phyloP scores from a whole-genome alignment of 139 green algal genomes.

The Haematococcus sp. region DNA sequence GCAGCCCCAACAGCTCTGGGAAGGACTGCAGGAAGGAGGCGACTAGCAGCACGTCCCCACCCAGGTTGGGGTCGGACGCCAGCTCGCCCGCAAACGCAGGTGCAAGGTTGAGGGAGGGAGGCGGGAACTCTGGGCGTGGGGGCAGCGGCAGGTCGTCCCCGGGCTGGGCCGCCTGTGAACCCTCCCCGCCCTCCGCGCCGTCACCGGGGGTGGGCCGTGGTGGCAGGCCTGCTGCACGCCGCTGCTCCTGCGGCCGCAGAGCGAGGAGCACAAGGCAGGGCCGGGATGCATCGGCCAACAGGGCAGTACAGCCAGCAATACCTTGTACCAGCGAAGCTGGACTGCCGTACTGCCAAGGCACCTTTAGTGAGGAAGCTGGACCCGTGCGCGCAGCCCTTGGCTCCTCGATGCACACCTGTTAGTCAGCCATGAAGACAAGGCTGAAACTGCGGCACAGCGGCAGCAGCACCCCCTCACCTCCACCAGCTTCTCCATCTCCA shows the following conservation, averaged over 20 bases:
- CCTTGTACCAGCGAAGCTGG: no score
- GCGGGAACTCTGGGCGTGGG: slow-evolving; percentile 69
- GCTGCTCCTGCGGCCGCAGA: background rate
- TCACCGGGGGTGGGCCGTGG: no score
- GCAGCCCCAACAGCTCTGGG: slow-evolving; percentile 63
- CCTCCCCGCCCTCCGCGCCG: background rate
- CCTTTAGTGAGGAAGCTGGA: no score
- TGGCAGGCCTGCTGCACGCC: no score
- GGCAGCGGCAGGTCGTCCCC: slow-evolving; percentile 23
- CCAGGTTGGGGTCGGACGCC: slow-evolving; percentile 19
- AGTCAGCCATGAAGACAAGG: no score
- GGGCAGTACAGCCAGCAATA: no score
- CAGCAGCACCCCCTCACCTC: slow-evolving; percentile 3
- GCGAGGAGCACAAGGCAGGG: no score
- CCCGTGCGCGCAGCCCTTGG: no score
- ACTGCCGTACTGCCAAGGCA: no score
- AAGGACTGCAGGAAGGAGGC: slow-evolving; percentile 72
- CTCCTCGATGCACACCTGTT: no score
- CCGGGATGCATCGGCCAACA: no score
- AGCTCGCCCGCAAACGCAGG: slow-evolving; percentile 47
- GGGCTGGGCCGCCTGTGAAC: background rate
- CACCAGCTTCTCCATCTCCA: slow-evolving; percentile 71
- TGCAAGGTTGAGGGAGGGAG: slow-evolving; percentile 49
- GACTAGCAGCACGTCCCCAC: slow-evolving; percentile 59
- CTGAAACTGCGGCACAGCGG: background rate